These are phyloP conservation scores for Leptomonas pyrrhocoris DNA, from an alignment of 208 protist species.

Conservation along the genomic window DNA sequence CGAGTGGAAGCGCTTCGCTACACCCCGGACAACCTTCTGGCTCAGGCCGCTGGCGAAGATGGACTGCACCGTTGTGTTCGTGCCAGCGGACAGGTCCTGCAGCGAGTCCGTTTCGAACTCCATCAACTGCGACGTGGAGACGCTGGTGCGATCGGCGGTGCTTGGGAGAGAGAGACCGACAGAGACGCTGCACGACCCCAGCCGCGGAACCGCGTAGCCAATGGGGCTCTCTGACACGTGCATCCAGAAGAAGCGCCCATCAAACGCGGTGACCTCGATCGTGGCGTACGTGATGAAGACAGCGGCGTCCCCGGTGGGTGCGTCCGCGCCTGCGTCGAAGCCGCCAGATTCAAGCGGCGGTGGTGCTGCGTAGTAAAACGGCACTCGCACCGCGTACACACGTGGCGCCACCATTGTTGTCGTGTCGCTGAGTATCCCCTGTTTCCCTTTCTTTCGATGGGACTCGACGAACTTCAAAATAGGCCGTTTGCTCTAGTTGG, in stretches of 20 bases:
- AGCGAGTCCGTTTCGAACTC: constrained; percentile 22
- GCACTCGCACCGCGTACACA: constrained; percentile 27
- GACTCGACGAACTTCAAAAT: too few species aligned
- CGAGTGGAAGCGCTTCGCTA: constrained; percentile 5
- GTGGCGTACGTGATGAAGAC: constrained; percentile 47
- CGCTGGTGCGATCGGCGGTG: constrained; percentile 1
- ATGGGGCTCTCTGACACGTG: constrained; percentile 55
- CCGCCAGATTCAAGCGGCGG: not conserved
- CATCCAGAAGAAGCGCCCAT: constrained; percentile 64
- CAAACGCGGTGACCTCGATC: constrained; percentile 55
- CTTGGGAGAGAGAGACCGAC: constrained; percentile 10
- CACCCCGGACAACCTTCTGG: constrained; percentile 42
- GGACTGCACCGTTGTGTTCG: constrained; percentile 34
- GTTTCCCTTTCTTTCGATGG: too few species aligned
- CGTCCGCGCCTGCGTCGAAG: not conserved
- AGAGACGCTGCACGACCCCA: constrained; percentile 50
- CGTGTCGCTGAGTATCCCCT: too few species aligned
- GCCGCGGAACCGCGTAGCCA: constrained; percentile 15
- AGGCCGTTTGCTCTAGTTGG: too few species aligned
- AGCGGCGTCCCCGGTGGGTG: not conserved
- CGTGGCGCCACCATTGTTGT: constrained; percentile 32
- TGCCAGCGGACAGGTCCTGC: constrained; percentile 15
- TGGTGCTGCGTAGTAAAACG: constrained; percentile 33
- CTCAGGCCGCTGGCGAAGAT: constrained; percentile 49
- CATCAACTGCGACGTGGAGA: constrained; percentile 37